A percentile compares a stretch with the other conserved stretches of the same genome.
phyloP scores from a whole-genome alignment of 768 basidiomycete genomes.

The Amylocystis lapponica region DNA sequence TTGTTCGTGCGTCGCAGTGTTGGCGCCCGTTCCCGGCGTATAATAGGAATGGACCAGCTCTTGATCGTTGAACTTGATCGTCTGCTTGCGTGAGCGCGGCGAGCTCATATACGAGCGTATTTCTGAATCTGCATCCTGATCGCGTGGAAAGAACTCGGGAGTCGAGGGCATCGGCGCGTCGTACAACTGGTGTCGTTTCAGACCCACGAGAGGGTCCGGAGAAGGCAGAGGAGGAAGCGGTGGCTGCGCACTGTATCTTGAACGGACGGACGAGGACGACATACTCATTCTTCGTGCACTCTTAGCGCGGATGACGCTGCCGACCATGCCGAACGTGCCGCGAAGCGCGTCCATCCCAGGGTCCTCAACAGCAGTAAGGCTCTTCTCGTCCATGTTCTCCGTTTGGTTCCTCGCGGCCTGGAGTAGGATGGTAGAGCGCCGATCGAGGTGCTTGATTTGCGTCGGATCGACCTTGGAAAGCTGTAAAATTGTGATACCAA shows the following conservation, averaged over 20 bases:
- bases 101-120: slow-evolving; percentile 26
- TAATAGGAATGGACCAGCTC: slow-evolving; percentile 75
- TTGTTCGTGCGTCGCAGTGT: slow-evolving; percentile 22
- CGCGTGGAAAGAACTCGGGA: slow-evolving; percentile 2
- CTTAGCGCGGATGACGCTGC: slow-evolving; percentile 78
- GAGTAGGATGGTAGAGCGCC: slow-evolving; percentile 84
- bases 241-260: slow-evolving; percentile 20
- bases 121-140: slow-evolving; percentile 36
- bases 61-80: slow-evolving; percentile 73
- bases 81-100: slow-evolving; percentile 31
- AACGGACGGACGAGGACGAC: slow-evolving; percentile 16
- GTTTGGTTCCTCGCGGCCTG: slow-evolving; percentile 76
- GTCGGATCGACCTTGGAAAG: slow-evolving; percentile 92
- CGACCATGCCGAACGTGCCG: slow-evolving; percentile 86
- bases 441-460: slow-evolving; percentile 71
- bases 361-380: slow-evolving; percentile 62
- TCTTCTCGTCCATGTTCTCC: slow-evolving; percentile 64
- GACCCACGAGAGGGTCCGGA: slow-evolving; percentile 37
- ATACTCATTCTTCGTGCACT: slow-evolving; percentile 34
- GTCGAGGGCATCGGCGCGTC: slow-evolving; percentile 73
- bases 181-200: slow-evolving; percentile 81
- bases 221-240: slow-evolving; percentile 17
- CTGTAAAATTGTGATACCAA: slow-evolving; percentile 93
- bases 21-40: slow-evolving; percentile 20
- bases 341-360: slow-evolving; percentile 91